Conservation (phyloP, 192 early-diverging fungal genomes). For the Coemansia sp. region DNA sequence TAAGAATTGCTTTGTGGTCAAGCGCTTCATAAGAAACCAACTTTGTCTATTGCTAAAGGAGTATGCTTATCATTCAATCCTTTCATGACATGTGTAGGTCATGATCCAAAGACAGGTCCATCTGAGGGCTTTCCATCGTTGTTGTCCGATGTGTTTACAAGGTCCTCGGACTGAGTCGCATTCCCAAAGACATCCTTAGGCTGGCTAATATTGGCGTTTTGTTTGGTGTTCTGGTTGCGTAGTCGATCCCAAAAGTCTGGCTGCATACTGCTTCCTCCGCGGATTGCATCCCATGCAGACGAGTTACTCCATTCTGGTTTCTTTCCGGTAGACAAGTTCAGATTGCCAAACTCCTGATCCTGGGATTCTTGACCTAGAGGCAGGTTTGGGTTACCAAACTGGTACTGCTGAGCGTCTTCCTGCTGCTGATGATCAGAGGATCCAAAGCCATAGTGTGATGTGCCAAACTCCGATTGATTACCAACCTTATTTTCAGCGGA, state of each 20-base stretch:
- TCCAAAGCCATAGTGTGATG: neutral
- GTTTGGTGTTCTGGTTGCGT: conserved; percentile 22
- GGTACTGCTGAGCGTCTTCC: conserved; percentile 8
- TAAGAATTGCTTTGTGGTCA: too few species aligned
- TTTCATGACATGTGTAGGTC: neutral
- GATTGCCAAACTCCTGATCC: conserved; percentile 8
- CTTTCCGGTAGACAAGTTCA: neutral
- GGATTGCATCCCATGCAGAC: conserved; percentile 26
- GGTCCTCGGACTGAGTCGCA: conserved; percentile 24
- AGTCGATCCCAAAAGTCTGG: conserved; percentile 28
- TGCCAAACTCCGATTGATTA: neutral
- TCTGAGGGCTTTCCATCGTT: neutral
- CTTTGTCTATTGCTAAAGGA: too few species aligned
- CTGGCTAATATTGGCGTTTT: conserved; percentile 3
- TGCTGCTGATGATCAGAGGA: conserved; percentile 6
- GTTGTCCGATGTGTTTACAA: conserved; percentile 7
- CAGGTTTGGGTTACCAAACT: conserved; percentile 5
- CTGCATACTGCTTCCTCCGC: conserved; percentile 4
- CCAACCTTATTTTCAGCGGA: conserved; percentile 2
- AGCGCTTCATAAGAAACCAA: too few species aligned
- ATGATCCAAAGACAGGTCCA: conserved; percentile 1
- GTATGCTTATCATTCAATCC: too few species aligned
- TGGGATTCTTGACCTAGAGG: neutral
- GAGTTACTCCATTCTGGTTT: neutral
- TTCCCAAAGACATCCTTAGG: conserved; percentile 19